Evolutionary conservation across 331 rosid genomes (phyloP), one percentile per base, ranked within the genome.

Genomic region (Acacia concinna): DNA sequence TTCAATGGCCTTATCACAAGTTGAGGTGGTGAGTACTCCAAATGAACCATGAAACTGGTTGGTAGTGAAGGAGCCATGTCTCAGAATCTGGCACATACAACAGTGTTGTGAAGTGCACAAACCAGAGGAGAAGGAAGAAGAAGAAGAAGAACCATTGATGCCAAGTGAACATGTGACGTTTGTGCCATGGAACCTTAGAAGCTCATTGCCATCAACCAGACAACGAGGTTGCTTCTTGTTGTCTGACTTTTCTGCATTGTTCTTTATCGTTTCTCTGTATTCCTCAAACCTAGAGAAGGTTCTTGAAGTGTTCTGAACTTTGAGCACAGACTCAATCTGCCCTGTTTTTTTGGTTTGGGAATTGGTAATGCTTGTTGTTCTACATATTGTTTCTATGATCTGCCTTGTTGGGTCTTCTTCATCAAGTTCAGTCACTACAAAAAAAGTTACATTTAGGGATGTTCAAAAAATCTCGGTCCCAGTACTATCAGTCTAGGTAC

Each of bases 141-240:
- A 54, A 43, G 83, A 79, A 23, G 31, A 56, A 10, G 79, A 87
- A 70, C 81, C 84, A 5, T 84, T 52, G 28, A 9, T 52, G 31
- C 89, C 93, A 3, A 90, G 89, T 17, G 93, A 83, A 38, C 97
- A 92, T 21, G 84, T 84, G 43, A 88, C 63, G 3, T 86, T 85
- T 51, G 97, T 85, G 78, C 95, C 93, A 44, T 88, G 88, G 74
- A 90, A 92, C 85, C 90, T 87, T 49, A 92, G 71, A 35, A 92
- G 87, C 78, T 92, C 93, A 46, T 92, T 90, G 38, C 97, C 97
- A 67, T 92, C 93, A 1, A 83, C 97, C 4, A 86, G 34, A 59
- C 97, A 92, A 68, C 94, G 94, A 0, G 93, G 92, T n/a, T 88
- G 90, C 60, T 81, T 87, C 71, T 79, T 84, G 0, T 79, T 84